Evolutionary conservation across 345 rosid species (phyloP), one percentile per base, ranked within the genome.

Genomic region (Eutrema yunnanense): DNA sequence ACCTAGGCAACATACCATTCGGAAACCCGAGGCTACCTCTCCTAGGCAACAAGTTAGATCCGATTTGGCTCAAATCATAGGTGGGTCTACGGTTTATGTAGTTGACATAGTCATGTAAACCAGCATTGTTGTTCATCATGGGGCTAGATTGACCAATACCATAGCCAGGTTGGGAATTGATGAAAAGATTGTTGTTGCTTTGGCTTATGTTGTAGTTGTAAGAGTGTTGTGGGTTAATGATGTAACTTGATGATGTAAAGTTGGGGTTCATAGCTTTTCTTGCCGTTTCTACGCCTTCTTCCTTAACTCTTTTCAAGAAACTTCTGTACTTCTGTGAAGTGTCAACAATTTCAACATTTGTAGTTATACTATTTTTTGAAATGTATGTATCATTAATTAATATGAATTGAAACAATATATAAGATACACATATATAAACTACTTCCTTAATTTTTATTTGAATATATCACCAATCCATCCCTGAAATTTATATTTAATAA

Each of bases 271-370:
- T 32, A 38, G 38, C 16, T 58, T 26, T 56, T 12, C 49, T 72
- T 6, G 68, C 5, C 30, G 54, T 13, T 8, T 26, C 11, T 0
- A 2, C 3, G 4, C 73, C 62, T 19, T 53, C 76, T 2, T 80
- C 84, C 0, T 72, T 75, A 9, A 81, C 56, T 19, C 29, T 43
- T 46, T 73, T 86, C 67, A 86, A 59, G 78, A 79, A 69, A 13
- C 72, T 14, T 32, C 96, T 77, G 30, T 86, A 84, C 66, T 86
- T 90, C 97, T 91, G 81, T 67, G 33, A 12, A 36, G 14, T 59
- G 41, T 14, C 36, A 75, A 62, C 62, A 77, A 51, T 42, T 38
- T 36, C 33, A 32, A 38, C n/a, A 4, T 19, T 44, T 30, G 40
- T 58, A 50, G 53, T 65, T 34, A 52, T n/a, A 57, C 49, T 6